phyloP scores from a whole-genome alignment of 2,329 filamentous ascomycete genomes.

The Neocatenulostroma microsporum region DNA sequence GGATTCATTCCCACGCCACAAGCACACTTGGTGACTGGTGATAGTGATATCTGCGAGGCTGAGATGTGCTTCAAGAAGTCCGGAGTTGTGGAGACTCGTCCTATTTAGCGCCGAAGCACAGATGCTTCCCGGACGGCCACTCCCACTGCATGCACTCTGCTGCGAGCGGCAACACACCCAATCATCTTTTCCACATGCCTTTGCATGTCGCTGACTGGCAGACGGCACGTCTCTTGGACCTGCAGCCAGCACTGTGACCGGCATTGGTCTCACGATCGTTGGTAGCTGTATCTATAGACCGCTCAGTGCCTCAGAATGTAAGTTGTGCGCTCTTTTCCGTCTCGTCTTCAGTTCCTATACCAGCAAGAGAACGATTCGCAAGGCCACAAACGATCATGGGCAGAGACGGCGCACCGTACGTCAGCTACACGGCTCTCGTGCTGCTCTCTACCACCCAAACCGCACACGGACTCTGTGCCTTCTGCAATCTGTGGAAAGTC shows the following conservation, averaged over 20 bases:
- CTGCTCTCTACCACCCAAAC: conserved; percentile 16
- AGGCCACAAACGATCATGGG: conserved; percentile 17
- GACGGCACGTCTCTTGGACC: not conserved
- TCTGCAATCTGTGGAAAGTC: conserved; percentile 31
- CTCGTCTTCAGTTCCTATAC: not conserved
- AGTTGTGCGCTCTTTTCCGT: not conserved
- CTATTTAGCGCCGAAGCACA: too few species aligned
- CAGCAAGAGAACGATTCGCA: conserved; percentile 1
- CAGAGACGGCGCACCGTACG: conserved; percentile 16
- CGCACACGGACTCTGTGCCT: conserved; percentile 13
- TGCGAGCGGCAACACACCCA: not conserved
- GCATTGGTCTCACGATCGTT: not conserved
- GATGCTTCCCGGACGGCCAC: not conserved
- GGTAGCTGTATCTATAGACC: conserved; percentile 1
- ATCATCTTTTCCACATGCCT: not conserved
- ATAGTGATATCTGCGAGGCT: too few species aligned
- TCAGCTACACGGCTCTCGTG: conserved; percentile 23
- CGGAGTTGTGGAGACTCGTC: too few species aligned
- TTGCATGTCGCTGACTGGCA: not conserved
- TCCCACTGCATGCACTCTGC: not conserved
- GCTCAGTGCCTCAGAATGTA: conserved; percentile 2
- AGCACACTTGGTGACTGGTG: too few species aligned
- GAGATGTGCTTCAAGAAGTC: too few species aligned
- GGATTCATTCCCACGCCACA: too few species aligned
- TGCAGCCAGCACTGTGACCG: conserved; percentile 1